A percentile compares a stretch with the other conserved stretches of the same genome.
Conservation (phyloP, 345 rosid species). For the Salix brachista region DNA sequence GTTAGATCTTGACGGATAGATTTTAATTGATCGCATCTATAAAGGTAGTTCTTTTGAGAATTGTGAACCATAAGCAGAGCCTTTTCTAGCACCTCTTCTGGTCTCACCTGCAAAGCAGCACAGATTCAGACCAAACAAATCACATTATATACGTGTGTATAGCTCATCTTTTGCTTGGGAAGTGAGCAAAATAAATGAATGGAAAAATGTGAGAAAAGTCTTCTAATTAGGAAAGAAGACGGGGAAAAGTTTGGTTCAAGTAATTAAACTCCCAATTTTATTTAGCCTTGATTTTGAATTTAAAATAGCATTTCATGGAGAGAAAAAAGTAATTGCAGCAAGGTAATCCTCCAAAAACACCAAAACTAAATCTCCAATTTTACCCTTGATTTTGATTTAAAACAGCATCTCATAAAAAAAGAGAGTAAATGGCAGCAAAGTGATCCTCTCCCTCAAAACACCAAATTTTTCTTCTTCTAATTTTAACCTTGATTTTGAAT, state of each 20-base stretch:
- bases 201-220: not conserved
- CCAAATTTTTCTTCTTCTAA: not conserved
- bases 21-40: conserved; percentile 94
- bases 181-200: not conserved
- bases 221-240: not conserved
- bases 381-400: not conserved
- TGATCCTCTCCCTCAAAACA: not conserved
- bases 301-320: not conserved
- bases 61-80: conserved; percentile 79
- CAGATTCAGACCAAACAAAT: conserved; percentile 1
- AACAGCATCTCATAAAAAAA: not conserved
- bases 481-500: not conserved
- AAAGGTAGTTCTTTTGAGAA: conserved; percentile 88
- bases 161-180: not conserved
- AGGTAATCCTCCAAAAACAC: too few relatives aligned
- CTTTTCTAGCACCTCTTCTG: conserved; percentile 91
- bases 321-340: not conserved
- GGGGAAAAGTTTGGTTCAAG: not conserved
- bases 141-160: not conserved
- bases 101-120: conserved; percentile 67
- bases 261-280: too few relatives aligned
- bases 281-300: not conserved
- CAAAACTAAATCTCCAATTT: not conserved
- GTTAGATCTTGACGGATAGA: conserved; percentile 99
- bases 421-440: not conserved